Percentiles rank a stretch among this genome's conserved stretches.
Conservation (phyloP, 2,329 filamentous ascomycete species). For the Xylariaceae sp. region DNA sequence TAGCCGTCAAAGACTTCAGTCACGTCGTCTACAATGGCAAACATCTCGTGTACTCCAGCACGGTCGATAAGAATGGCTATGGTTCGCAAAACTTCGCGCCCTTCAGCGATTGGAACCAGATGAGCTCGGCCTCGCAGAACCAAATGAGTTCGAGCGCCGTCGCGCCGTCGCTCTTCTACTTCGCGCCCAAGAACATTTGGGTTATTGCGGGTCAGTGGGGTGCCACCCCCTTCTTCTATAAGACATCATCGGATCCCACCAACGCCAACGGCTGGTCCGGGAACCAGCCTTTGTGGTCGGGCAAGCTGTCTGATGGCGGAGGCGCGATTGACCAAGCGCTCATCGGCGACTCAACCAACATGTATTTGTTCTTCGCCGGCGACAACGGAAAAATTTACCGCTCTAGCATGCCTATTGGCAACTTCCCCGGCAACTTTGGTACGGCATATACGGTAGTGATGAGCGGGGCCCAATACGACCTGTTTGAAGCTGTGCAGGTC, state of each 20-base stretch:
- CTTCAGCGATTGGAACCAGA: constrained; percentile 59
- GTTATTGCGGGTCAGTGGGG: constrained; percentile 69
- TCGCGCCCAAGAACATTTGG: constrained; percentile 65
- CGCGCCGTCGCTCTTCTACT: constrained; percentile 68
- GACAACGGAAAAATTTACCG: constrained; percentile 72
- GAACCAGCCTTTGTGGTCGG: neutral
- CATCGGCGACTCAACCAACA: constrained; percentile 64
- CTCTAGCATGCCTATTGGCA: constrained; percentile 63
- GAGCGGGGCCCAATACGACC: constrained; percentile 58
- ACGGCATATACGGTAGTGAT: constrained; percentile 54
- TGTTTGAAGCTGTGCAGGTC: constrained; percentile 71
- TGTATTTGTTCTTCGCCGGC: constrained; percentile 71
- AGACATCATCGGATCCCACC: constrained; percentile 62
- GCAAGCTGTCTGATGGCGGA: neutral
- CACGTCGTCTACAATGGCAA: constrained; percentile 36
- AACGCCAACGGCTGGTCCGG: constrained; percentile 61
- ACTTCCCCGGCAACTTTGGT: constrained; percentile 67
- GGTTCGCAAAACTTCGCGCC: constrained; percentile 64
- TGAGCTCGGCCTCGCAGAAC: constrained; percentile 58
- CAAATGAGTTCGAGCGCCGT: constrained; percentile 53
- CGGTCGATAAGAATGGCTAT: constrained; percentile 50
- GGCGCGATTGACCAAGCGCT: constrained; percentile 64
- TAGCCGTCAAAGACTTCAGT: constrained; percentile 47
- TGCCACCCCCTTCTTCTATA: constrained; percentile 62
- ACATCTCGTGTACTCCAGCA: constrained; percentile 62